phyloP scores from a whole-genome alignment of 2,329 filamentous ascomycete species.

The Akanthomyces uredinophilus region DNA sequence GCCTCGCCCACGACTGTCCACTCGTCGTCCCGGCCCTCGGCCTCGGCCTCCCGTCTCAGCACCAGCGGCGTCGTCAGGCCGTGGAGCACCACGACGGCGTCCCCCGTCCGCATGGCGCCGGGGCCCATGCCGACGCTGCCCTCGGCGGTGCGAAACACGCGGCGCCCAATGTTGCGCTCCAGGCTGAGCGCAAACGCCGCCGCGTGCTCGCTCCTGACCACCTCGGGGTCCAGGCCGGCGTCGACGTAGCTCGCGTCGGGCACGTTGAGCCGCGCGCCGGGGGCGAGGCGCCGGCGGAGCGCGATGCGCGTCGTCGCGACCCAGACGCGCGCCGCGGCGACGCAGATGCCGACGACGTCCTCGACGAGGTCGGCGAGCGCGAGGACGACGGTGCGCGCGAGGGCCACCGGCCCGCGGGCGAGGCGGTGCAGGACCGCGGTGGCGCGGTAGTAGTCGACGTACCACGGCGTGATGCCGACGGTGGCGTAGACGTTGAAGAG shows the following conservation, averaged over 20 bases:
- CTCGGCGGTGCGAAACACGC: constrained; percentile 25
- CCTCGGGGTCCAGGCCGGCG: neutral
- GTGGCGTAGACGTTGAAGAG: constrained; percentile 20
- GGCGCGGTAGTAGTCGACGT: constrained; percentile 19
- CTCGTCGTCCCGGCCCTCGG: neutral
- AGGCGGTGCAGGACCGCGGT: constrained; percentile 17
- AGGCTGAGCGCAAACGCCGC: constrained; percentile 17
- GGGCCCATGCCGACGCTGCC: constrained; percentile 28
- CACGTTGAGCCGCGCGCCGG: neutral
- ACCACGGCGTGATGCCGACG: constrained; percentile 22
- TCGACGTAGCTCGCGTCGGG: neutral
- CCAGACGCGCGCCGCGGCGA: constrained; percentile 13
- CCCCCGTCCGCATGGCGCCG: constrained; percentile 19
- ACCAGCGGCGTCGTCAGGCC: constrained; percentile 27
- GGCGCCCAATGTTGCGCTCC: constrained; percentile 18
- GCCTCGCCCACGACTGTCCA: constrained; percentile 28
- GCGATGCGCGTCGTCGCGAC: neutral
- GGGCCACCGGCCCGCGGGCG: constrained; percentile 18
- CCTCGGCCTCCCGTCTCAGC: constrained; percentile 18
- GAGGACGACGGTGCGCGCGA: constrained; percentile 7
- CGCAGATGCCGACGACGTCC: constrained; percentile 16
- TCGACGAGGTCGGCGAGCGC: constrained; percentile 16
- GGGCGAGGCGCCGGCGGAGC: neutral
- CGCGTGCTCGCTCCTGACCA: constrained; percentile 1
- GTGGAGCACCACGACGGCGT: constrained; percentile 25